A percentile compares a stretch with the other conserved stretches of the same genome.
Evolutionary conservation across 2,329 filamentous ascomycete species (phyloP).

Genomic region (Trichophyton benhamiae): DNA sequence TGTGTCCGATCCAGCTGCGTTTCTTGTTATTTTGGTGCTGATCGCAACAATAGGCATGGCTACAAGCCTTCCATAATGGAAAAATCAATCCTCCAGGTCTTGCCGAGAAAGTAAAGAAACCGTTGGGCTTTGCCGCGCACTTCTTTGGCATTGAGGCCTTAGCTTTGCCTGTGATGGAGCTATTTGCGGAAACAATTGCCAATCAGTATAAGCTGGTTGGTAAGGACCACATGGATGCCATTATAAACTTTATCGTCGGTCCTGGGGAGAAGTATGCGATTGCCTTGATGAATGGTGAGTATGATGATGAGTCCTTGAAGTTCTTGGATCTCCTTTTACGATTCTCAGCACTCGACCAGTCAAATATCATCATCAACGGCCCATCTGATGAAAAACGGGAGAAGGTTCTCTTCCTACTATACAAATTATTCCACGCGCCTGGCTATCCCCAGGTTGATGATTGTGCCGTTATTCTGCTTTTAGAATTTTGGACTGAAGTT

Average conservation of each 20-base stretch:
- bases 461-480: slow-evolving; percentile 23
- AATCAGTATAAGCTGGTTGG: slow-evolving; percentile 20
- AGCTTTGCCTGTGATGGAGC: slow-evolving; percentile 23
- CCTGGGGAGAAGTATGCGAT: slow-evolving; percentile 24
- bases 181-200: slow-evolving; percentile 25
- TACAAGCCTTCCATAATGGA: slow-evolving; percentile 9
- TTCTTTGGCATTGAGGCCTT: slow-evolving; percentile 20
- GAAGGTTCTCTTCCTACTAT: slow-evolving; percentile 25
- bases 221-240: slow-evolving; percentile 18
- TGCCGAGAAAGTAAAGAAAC: not conserved
- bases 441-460: slow-evolving; percentile 32
- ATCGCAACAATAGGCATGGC: slow-evolving; percentile 11
- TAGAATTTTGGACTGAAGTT: slow-evolving; percentile 34
- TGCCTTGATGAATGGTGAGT: slow-evolving; percentile 25
- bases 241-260: slow-evolving; percentile 25
- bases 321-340: slow-evolving; percentile 31
- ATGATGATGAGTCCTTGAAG: slow-evolving; percentile 27
- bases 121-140: slow-evolving; percentile 9
- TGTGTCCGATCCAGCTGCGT: not conserved
- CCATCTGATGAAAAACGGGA: slow-evolving; percentile 23
- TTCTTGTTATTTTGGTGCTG: not conserved
- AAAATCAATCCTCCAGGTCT: slow-evolving; percentile 8
- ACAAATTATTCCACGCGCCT: slow-evolving; percentile 29
- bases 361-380: slow-evolving; percentile 21
- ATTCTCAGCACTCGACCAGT: slow-evolving; percentile 23